These are phyloP conservation scores for Calonectria hawksworthii DNA, from an alignment of 2,329 filamentous ascomycete genomes.

Conservation along the genomic window DNA sequence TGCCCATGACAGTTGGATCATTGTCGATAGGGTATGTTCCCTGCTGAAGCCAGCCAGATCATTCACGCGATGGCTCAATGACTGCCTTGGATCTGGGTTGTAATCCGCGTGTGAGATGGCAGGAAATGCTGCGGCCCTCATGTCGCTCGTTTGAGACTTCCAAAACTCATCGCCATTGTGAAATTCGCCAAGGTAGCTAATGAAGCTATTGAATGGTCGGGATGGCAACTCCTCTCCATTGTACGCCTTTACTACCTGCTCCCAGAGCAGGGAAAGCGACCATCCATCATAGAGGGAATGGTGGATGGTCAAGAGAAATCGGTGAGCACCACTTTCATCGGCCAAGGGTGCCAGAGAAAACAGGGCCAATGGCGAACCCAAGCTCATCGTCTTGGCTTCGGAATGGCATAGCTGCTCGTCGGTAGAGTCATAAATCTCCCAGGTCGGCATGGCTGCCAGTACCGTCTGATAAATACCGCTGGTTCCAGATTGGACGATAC, in stretches of 20 bases:
- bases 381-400: not conserved
- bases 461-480: not conserved
- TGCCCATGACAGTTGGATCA: not conserved
- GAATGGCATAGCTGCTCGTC: not conserved
- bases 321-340: not conserved
- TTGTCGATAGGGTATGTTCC: not conserved
- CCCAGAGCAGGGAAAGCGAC: not conserved
- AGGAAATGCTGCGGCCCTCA: not conserved
- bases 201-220: not conserved
- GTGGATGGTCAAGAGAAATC: not conserved
- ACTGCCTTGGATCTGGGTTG: not conserved
- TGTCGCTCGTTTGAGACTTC: not conserved
- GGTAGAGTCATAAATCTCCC: not conserved
- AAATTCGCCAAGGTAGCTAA: not conserved
- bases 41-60: not conserved
- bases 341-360: not conserved
- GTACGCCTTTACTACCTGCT: not conserved
- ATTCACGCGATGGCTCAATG: not conserved
- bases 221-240: not conserved
- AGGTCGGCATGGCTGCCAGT: not conserved
- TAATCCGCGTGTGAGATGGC: not conserved
- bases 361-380: not conserved
- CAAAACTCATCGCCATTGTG: not conserved
- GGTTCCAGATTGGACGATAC: not conserved
- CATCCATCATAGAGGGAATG: not conserved